phyloP scores from a whole-genome alignment of 2,329 filamentous ascomycete genomes.

The Talaromyces albobiverticillius region DNA sequence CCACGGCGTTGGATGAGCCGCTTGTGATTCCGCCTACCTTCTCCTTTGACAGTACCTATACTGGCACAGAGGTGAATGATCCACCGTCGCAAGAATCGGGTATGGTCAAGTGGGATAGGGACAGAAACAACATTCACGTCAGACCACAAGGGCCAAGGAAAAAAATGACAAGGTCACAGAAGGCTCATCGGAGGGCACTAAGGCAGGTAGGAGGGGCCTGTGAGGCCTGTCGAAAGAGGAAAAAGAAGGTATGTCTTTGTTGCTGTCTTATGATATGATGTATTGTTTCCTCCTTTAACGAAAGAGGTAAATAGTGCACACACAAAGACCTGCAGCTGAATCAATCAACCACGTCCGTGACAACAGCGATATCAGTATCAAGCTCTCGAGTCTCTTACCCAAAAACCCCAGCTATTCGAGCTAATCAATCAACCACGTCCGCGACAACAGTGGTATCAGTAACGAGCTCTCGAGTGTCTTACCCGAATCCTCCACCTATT shows the following conservation, averaged over 20 bases:
- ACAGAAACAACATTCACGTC: neutral
- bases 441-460: constrained; percentile 3
- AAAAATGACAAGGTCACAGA: neutral
- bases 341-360: neutral
- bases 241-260: constrained; percentile 9
- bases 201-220: constrained; percentile 10
- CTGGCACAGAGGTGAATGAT: neutral
- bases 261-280: too few species aligned
- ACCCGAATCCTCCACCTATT: constrained; percentile 11
- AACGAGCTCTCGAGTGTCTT: constrained; percentile 7
- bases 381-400: constrained; percentile 12
- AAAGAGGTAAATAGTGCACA: neutral
- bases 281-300: too few species aligned
- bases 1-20: neutral
- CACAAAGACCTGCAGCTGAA: neutral
- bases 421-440: neutral
- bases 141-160: neutral
- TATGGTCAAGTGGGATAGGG: neutral
- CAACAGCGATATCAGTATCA: constrained; percentile 4
- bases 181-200: neutral
- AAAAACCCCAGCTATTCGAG: constrained; percentile 1
- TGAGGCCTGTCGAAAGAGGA: neutral
- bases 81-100: neutral
- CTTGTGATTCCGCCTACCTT: neutral
- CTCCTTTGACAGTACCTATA: neutral